These are phyloP conservation scores for Russula ochroleuca DNA, from an alignment of 768 basidiomycete species.

Conservation along the genomic window DNA sequence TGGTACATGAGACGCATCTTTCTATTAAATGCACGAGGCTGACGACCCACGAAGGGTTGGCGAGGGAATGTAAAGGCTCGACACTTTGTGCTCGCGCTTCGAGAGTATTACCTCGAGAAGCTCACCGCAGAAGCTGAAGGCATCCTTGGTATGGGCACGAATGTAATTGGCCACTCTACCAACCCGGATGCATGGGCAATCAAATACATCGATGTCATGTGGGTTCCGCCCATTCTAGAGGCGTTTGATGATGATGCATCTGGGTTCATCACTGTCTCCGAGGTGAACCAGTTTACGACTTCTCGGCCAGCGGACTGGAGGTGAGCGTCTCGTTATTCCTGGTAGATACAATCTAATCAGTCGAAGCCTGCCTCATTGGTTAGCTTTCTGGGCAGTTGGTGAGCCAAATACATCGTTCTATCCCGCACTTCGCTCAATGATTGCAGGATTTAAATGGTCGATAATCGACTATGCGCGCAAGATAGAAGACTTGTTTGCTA, in stretches of 20 bases:
- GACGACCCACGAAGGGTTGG: constrained; percentile 17
- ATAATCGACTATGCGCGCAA: constrained; percentile 20
- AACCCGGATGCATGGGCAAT: constrained; percentile 33
- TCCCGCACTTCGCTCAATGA: no score
- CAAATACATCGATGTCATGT: constrained; percentile 27
- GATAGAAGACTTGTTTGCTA: constrained; percentile 19
- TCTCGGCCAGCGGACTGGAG: constrained; percentile 32
- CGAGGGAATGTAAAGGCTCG: constrained; percentile 24
- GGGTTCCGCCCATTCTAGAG: constrained; percentile 32
- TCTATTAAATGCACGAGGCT: neutral
- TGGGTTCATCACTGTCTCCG: constrained; percentile 33
- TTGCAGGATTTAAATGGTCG: constrained; percentile 15
- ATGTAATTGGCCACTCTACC: neutral
- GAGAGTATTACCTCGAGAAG: constrained; percentile 34
- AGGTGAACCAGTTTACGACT: constrained; percentile 8
- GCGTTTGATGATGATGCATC: constrained; percentile 37
- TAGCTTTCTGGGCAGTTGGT: constrained; percentile 34
- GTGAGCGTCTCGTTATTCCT: constrained; percentile 2
- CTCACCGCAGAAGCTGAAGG: constrained; percentile 5
- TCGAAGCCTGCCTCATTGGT: constrained; percentile 33
- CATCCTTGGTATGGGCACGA: neutral
- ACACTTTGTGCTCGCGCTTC: constrained; percentile 30
- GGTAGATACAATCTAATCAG: neutral
- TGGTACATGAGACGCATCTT: constrained; percentile 23
- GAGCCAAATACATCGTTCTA: neutral